Percentiles rank a stretch among this genome's conserved stretches.
Conservation (phyloP, 2,329 filamentous ascomycete species). For the Chaetomiaceae sp. region DNA sequence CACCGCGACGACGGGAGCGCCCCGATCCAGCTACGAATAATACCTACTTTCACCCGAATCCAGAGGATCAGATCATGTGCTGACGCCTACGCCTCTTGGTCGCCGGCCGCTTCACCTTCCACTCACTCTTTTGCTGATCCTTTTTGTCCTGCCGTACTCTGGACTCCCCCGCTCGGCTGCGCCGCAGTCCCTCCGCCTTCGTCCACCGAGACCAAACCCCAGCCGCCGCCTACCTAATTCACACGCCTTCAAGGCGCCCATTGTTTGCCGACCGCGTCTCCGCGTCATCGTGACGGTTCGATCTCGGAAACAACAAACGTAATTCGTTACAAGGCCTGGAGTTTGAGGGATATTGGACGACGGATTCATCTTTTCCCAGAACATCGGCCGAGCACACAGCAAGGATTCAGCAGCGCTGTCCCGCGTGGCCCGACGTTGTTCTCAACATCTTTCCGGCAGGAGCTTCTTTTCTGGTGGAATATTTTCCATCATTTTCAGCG, state of each 20-base stretch:
- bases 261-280: conserved; percentile 2
- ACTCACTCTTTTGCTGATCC: conserved; percentile 13
- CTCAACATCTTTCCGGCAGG: conserved; percentile 15
- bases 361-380: conserved; percentile 1
- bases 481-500: not conserved
- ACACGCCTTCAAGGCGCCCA: conserved; percentile 1
- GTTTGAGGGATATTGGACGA: conserved; percentile 1
- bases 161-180: conserved; percentile 18
- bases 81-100: conserved; percentile 21
- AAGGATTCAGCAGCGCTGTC: conserved; percentile 53
- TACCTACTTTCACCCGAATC: not conserved
- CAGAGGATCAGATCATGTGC: conserved; percentile 20
- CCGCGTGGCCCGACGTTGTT: conserved; percentile 28
- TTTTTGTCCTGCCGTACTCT: conserved; percentile 2
- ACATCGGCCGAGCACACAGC: conserved; percentile 15
- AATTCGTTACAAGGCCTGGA: not conserved
- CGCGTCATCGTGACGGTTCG: not conserved
- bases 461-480: not conserved
- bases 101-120: conserved; percentile 12
- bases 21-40: conserved; percentile 5
- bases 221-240: conserved; percentile 13
- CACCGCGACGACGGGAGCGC: not conserved
- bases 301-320: not conserved
- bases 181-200: conserved; percentile 20
- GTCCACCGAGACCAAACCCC: conserved; percentile 10